Evolutionary conservation across 1,139 yeast genomes (phyloP), one percentile per base, ranked within the genome.

Genomic region (Hansenula lynferdii): DNA sequence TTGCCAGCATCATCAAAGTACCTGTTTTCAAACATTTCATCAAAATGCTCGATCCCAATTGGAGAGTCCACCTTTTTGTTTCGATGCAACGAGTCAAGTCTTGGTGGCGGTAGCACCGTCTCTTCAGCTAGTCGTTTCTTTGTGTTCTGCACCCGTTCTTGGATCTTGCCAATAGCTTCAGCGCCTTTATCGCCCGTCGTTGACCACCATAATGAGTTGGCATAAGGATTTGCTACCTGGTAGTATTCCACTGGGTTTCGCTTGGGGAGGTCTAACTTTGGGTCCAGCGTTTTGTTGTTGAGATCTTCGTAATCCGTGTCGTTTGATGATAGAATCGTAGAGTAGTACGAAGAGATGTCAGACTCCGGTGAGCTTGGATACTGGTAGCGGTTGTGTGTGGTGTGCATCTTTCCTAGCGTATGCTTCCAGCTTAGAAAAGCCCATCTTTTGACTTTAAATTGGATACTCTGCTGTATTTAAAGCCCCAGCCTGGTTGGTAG

Each of bases 61-160:
- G 56, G 64, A 0, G 67, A 61, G 31, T 55, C 54, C 10, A 54
- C 54, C 32, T 47, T 58, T 42, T 60, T 60, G 8, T 31, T 24
- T 4, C 18, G n/a, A 2, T 31, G 36, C 11, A 49, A 31, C 2
- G 51, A 45, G 15, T 44, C 49, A 11, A 38, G 6, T n/a, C 50
- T 40, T 8, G 39, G 37, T 9, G 46, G 50, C 6, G 31, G 31
- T 20, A 42, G 39, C 10, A 17, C 23, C 8, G 16, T 34, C 8
- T 41, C 43, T 1, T 35, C 31, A 3, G 41, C 43, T 2, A 42
- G 45, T 16, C 44, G 31, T 29, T 37, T 44, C 17, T 47, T 39
- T 27, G 43, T 42, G 6, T 26, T 32, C 30, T 28, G 26, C 2
- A 38, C 48, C 23, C 51, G 31, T 22, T 43, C 42, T 28, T 43